phyloP scores from a whole-genome alignment of 1,139 yeast genomes.

The Debaryomyces sp. region DNA sequence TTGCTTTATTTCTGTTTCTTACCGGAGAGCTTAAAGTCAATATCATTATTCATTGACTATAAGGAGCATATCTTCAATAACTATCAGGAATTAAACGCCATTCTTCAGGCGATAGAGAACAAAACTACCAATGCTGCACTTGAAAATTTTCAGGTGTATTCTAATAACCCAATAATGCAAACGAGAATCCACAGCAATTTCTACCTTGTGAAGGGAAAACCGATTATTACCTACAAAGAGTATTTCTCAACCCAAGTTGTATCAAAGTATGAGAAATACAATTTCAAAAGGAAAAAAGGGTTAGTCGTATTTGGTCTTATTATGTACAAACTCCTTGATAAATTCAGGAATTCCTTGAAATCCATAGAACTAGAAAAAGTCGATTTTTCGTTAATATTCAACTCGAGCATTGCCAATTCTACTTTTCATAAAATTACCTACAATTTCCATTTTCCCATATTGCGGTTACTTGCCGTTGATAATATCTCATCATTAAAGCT shows the following conservation, averaged over 20 bases:
- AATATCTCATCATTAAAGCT: slow-evolving; percentile 18
- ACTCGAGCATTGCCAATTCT: neutral
- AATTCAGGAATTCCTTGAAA: slow-evolving; percentile 11
- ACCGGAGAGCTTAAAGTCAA: slow-evolving; percentile 3
- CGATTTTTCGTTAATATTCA: slow-evolving; percentile 20
- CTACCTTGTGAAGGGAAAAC: neutral
- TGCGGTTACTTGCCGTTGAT: slow-evolving; percentile 24
- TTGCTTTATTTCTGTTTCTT: neutral
- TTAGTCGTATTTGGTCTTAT: slow-evolving; percentile 10
- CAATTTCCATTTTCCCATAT: slow-evolving; percentile 14
- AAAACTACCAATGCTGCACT: neutral
- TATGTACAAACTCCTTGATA: slow-evolving; percentile 11
- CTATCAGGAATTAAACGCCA: neutral
- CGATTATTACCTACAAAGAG: neutral
- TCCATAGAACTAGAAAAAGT: slow-evolving; percentile 19
- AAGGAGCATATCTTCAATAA: slow-evolving; percentile 4
- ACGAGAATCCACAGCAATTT: slow-evolving; percentile 12
- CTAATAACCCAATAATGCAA: slow-evolving; percentile 9
- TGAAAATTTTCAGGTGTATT: slow-evolving; percentile 8
- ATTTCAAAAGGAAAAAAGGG: slow-evolving; percentile 3
- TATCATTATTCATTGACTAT: slow-evolving; percentile 6
- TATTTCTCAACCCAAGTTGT: slow-evolving; percentile 11
- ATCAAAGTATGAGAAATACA: slow-evolving; percentile 9
- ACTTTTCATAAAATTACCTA: neutral
- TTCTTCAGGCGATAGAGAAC: neutral